These are phyloP conservation scores for Rhododendron ferrugineum DNA, from an alignment of 148 eudicot species.

Conservation along the genomic window DNA sequence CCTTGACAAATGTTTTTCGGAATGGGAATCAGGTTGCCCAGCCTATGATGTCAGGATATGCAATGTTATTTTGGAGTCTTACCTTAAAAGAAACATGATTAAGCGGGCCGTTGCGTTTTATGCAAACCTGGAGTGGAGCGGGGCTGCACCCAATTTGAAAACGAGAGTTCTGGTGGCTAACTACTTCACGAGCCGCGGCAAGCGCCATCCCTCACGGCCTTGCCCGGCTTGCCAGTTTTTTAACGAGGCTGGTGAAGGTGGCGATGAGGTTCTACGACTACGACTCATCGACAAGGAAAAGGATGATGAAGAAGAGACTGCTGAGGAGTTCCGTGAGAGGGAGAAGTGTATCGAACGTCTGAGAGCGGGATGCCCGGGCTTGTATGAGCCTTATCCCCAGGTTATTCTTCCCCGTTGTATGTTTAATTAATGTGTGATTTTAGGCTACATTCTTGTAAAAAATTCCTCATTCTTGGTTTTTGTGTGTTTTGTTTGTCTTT, in stretches of 20 bases:
- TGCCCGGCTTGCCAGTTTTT: too few species aligned
- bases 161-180: too few species aligned
- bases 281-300: constrained; percentile 28
- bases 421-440: too few species aligned
- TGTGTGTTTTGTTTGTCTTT: too few species aligned
- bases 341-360: constrained; percentile 3
- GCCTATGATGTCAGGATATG: constrained; percentile 17
- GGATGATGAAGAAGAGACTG: constrained; percentile 15
- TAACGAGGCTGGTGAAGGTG: constrained; percentile 17
- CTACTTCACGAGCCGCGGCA: too few species aligned
- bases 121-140: neutral
- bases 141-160: too few species aligned
- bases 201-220: too few species aligned
- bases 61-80: too few species aligned
- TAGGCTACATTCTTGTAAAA: too few species aligned
- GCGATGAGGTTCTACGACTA: constrained; percentile 18
- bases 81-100: constrained; percentile 20
- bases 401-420: too few species aligned
- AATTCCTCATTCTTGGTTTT: too few species aligned
- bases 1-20: constrained; percentile 34
- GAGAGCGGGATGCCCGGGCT: constrained; percentile 11
- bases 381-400: neutral
- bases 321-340: constrained; percentile 3
- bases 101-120: constrained; percentile 25
- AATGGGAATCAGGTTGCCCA: constrained; percentile 46